Conservation (phyloP, 257 asterid genomes). For the Nicotiana paniculata region DNA sequence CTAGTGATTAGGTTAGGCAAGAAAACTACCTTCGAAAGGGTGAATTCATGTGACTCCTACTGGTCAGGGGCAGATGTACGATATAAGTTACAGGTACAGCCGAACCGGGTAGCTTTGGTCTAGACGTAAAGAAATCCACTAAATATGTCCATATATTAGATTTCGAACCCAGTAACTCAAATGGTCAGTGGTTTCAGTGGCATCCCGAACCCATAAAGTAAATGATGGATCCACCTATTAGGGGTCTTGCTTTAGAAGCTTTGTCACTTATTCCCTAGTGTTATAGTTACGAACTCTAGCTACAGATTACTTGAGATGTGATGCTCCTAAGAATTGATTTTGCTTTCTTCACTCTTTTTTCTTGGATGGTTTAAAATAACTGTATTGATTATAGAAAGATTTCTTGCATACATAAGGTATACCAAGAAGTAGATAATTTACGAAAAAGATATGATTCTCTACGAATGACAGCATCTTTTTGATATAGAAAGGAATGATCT, state of each 20-base stretch:
- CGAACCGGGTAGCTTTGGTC: too few relatives aligned
- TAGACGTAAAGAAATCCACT: too few relatives aligned
- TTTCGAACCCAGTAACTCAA: too few relatives aligned
- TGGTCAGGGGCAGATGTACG: too few relatives aligned
- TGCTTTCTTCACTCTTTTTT: background rate
- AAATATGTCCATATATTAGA: too few relatives aligned
- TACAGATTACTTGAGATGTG: background rate
- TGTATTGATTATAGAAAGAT: background rate
- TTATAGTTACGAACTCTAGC: background rate
- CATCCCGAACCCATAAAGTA: too few relatives aligned
- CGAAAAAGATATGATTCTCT: background rate
- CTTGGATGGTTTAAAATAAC: background rate
- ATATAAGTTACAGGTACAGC: too few relatives aligned
- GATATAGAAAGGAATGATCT: background rate
- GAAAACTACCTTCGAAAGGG: background rate
- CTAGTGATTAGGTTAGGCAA: background rate
- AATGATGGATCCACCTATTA: too few relatives aligned
- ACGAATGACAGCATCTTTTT: background rate
- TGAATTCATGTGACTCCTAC: background rate
- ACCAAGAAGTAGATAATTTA: background rate
- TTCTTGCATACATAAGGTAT: background rate
- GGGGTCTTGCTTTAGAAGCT: background rate
- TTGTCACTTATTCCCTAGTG: background rate
- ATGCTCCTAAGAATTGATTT: background rate
- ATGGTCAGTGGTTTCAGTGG: too few relatives aligned